These are phyloP conservation scores for Colletotrichum tamarilloi DNA, from an alignment of 2,329 filamentous ascomycete genomes.

Conservation along the genomic window DNA sequence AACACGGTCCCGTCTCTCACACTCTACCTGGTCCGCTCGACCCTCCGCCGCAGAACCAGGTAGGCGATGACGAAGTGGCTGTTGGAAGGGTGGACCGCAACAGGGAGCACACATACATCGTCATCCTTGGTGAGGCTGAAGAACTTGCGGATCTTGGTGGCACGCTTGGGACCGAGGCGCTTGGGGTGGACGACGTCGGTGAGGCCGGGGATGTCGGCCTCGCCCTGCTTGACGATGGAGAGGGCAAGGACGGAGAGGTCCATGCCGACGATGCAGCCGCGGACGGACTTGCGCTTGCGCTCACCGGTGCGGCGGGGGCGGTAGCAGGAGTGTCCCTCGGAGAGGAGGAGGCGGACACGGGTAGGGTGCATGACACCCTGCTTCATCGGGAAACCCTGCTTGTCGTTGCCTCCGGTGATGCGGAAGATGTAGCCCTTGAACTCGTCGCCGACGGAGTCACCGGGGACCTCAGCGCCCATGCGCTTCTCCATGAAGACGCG, in stretches of 20 bases:
- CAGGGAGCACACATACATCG: slow-evolving; percentile 82
- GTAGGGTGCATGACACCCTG: slow-evolving; percentile 99
- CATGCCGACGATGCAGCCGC: slow-evolving; percentile 97
- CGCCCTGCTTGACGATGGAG: slow-evolving; percentile 97
- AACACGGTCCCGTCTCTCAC: slow-evolving; percentile 58
- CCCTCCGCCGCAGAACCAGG: slow-evolving; percentile 62
- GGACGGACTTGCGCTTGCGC: slow-evolving; percentile 99
- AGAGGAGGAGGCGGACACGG: slow-evolving; percentile 96
- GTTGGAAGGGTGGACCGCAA: slow-evolving; percentile 50
- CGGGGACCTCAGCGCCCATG: slow-evolving; percentile 93
- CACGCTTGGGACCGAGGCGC: slow-evolving; percentile 99
- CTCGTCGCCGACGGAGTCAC: slow-evolving; percentile 96
- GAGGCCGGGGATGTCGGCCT: slow-evolving; percentile 91
- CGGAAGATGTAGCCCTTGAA: slow-evolving; percentile 99
- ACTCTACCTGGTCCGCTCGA: slow-evolving; percentile 66
- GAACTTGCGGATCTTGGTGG: slow-evolving; percentile 99
- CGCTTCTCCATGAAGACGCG: slow-evolving; percentile 99
- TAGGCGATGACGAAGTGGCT: slow-evolving; percentile 77
- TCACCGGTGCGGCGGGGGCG: slow-evolving; percentile 96
- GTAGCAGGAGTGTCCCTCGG: slow-evolving; percentile 99
- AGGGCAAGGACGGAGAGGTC: slow-evolving; percentile 96
- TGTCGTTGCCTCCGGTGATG: slow-evolving; percentile 99
- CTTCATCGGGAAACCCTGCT: slow-evolving; percentile 99
- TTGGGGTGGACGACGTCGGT: slow-evolving; percentile 99
- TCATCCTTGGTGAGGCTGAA: slow-evolving; percentile 99